Base-by-base conservation (phyloP, 2,329 filamentous ascomycete genomes). In the Graphilbum fragrans region DNA sequence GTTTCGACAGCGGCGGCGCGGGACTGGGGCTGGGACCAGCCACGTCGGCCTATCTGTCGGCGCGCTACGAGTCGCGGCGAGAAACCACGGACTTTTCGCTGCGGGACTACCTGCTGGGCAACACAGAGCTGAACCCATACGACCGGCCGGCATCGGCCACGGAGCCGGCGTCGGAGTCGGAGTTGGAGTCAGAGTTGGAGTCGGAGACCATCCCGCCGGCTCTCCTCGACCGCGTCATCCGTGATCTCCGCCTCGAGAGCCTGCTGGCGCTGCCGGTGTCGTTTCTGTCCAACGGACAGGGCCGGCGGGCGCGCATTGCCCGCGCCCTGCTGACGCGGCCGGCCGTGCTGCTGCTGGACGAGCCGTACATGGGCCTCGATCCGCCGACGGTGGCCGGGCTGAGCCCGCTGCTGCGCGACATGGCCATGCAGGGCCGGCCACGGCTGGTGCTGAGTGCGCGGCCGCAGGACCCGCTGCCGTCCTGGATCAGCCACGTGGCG, bases 361-460 rank as follows among this genome's bases (percentile, higher is more conserved):
- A 94, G 52, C 90, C 92, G 1, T 95, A 95, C 55, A 94, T 95
- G 84, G 90, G 92, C 0, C 67, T 98, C 16, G 92, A 96, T 58
- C 92, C 90, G 14, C 80, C 80, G 6, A 93, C 87, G 0, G 74
- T 85, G 12, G 68, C 72, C 12, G 73, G 74, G 2, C 63, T 96
- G 50, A 90, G 83, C 33, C 69, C 71, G 1, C 66, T 96, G 37
- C 64, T 95, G 19, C 64, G 76, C 48, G 68, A 69, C 0, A 62
- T 95, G 42, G 83, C 86, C 0, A 68, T 74, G 44, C 71, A 69
- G 38, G 73, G 73, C 14, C 69, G 67, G 7, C 88, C 87, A 0
- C 71, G 86, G 25, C 64, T 96, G 20, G 66, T 96, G 2, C 62
- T 96, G 31, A 82, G 80, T 35, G 69, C 90, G 12, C 71, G 87